Evolutionary conservation across 2,329 filamentous ascomycete genomes (phyloP), one percentile per base, ranked within the genome.

Genomic region (Trichoderma sp.): DNA sequence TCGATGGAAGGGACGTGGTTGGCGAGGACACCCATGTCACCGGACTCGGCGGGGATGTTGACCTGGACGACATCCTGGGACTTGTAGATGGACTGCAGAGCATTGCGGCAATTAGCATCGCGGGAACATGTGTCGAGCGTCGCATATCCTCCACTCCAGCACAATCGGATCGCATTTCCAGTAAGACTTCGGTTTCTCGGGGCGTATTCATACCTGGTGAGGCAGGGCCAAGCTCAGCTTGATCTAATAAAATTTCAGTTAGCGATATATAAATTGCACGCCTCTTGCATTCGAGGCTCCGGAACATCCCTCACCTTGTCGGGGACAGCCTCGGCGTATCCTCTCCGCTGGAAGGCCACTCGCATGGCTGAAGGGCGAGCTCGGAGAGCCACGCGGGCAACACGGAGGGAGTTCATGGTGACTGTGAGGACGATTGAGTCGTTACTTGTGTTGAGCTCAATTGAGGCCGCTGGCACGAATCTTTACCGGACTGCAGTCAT

Each of bases 1-100:
- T 99, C 96, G 80, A 99, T 98, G 72, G 94, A 94, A 74, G 96
- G 94, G 78, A 99, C 96, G 89, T 99, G 96, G 88, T 96, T 96
- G 81, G 96, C 96, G 80, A 99, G 91, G 77, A 99, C 91, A 91
- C 96, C 96, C 96, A 99, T 99, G 78, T 98, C 96, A 81, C 96
- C 96, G 72, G 94, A 96, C 83, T 97, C 96, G 79, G 96, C 96
- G 81, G 96, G 91, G 79, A 99, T 91, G 89, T 99, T 99, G 87
- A 99, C 96, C 87, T 99, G 96, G 79, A 98, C 90, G 79, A 90
- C 87, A 79, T 88, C 86, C 77, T 89, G 84, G 75, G 84, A 89
- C 82, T 87, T 87, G 86, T 87, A 90, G 83, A 90, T 84, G 77
- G 90, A 84, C 91, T 94, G 79, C 71, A 21, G 54, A 68, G 32